Evolutionary conservation across 2,329 filamentous ascomycete species (phyloP), one percentile per base, ranked within the genome.

Genomic region (Venturia pyrina): DNA sequence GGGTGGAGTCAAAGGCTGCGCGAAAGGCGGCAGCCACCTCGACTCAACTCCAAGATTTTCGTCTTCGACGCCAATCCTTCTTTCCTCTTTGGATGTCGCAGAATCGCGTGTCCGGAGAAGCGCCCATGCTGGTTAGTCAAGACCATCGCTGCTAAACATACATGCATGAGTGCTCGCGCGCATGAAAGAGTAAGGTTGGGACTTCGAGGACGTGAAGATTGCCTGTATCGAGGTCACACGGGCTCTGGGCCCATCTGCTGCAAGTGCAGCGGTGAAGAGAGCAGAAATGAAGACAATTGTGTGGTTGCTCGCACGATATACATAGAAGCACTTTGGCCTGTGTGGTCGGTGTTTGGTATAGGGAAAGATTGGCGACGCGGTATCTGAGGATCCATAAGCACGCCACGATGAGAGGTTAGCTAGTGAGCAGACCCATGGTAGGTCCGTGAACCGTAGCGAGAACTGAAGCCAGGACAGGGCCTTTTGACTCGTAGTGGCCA

Each of bases 21-120:
- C 53, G 28, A 34, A 59, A 34, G 32, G 53, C 53, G 53, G 53
- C 53, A 59, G 53, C 48, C 7, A 59, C n/a, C 53, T 59, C 53
- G 32, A 37, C 53, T 59, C 53, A 59, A 59, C 53, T 59, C 53
- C 53, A 59, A 37, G 15, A 15, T 59, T 34, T 37, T 37, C 32
- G n/a, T n/a, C 28, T 19, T 24, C 15, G 32, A 37, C 53, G 32
- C 24, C 28, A 37, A 59, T 59, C 53, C 53, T 28, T 37, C 53
- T 7, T 59, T 32, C 28, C 53, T 59, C 28, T 34, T 8, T 34
- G 53, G 28, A 37, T 10, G 53, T 57, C 32, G 53, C 17, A 37
- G 13, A 37, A 37, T 40, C 37, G 53, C n/a, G 53, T 59, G 53
- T 32, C 50, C 28, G 53, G 53, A 59, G 32, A 19, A 10, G 53